Evolutionary conservation across 352 stramenopile species (phyloP), one percentile per base, ranked within the genome.

Genomic region (Phytophthora quininea): DNA sequence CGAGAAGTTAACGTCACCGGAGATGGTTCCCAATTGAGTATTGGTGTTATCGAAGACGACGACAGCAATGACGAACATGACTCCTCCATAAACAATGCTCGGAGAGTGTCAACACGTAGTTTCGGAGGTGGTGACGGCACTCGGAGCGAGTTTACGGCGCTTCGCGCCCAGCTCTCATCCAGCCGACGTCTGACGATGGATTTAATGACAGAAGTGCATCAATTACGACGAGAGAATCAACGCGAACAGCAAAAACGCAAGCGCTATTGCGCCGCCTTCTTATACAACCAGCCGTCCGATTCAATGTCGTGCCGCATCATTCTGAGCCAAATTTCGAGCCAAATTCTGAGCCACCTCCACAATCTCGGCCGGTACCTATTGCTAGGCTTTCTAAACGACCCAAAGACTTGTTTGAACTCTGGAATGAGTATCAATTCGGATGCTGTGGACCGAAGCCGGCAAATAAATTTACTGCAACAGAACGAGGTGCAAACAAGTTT

Each of bases 401-500:
- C 5, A 40, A 40, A 40, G 35, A 40, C 35, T 40, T 40, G 35
- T 40, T 11, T 40, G 35, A 40, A 10, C 35, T 40, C 5, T 40
- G 35, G 35, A 5, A 10, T 11, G 35, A 40, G 35, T 40, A 11
- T 10, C 5, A 40, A 10, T 40, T 40, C 10, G 35, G 35, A 40
- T 10, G 5, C 35, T 11, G 10, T 40, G 35, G 35, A 40, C 10
- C 35, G 12, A 62, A 68, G 37, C 24, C 61, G 54, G 53, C 61
- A 9, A 62, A 58, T 6, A 27, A 53, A 27, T 68, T 58, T 30
- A 58, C 35, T 27, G 24, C 43, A 3, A 27, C 43, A 8, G 53
- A 68, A 40, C 43, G 61, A 29, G 37, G 35, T 11, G 38, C 38
- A 30, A 59, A 63, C 38, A 59, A 69, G 38, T 58, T 50, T 15